Conservation (phyloP, 768 basidiomycete genomes). For the Boletus rubroflammeus region DNA sequence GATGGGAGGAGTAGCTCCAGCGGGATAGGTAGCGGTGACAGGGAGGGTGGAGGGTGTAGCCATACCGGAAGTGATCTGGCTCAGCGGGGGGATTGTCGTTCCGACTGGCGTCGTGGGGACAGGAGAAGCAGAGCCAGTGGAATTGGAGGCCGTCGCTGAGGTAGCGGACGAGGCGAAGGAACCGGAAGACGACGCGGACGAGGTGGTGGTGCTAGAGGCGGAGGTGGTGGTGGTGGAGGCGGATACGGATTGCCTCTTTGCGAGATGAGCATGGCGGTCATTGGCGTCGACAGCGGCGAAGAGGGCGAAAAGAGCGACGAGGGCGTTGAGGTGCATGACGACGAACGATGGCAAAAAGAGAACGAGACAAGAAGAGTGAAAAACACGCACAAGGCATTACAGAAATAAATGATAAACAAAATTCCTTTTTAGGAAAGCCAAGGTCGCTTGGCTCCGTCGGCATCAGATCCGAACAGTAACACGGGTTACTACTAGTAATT, state of each 20-base stretch:
- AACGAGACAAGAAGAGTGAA: neutral
- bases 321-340: conserved; percentile 43
- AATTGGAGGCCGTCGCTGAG: neutral
- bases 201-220: neutral
- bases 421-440: neutral
- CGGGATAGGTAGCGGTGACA: conserved; percentile 48
- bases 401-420: neutral
- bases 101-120: conserved; percentile 31
- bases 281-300: conserved; percentile 38
- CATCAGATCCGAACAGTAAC: too few relatives aligned
- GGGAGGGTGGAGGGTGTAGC: conserved; percentile 46
- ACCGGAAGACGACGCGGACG: conserved; percentile 2
- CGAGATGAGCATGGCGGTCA: conserved; percentile 36
- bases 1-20: conserved; percentile 61
- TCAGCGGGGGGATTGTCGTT: conserved; percentile 55
- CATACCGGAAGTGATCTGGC: conserved; percentile 61
- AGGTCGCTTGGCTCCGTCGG: neutral
- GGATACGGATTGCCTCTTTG: conserved; percentile 35
- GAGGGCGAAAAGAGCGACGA: conserved; percentile 45
- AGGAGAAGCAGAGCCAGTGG: conserved; percentile 17
- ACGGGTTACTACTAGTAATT: too few relatives aligned
- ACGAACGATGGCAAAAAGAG: conserved; percentile 6
- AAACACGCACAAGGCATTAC: neutral
- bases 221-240: neutral
- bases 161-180: conserved; percentile 1